phyloP scores from a whole-genome alignment of 768 basidiomycete species.

The Tubosaeta sp. region DNA sequence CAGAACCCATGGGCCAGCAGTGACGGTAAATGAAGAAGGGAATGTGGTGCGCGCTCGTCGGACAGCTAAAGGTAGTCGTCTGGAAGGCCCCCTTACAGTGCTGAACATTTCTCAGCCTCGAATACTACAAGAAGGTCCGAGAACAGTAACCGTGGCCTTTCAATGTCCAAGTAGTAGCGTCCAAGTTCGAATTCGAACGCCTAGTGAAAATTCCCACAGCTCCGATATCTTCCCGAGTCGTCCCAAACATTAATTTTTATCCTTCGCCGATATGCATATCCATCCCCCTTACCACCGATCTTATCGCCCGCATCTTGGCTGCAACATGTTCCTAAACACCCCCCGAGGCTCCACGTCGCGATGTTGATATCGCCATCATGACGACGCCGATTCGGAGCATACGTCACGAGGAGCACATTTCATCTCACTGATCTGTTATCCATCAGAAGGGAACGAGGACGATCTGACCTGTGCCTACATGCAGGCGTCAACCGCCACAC shows the following conservation, averaged over 20 bases:
- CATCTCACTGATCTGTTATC: not conserved
- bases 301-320: conserved; percentile 7
- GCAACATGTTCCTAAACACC: not conserved
- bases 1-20: not conserved
- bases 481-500: not conserved
- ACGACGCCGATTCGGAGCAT: conserved; percentile 11
- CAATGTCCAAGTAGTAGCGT: no score
- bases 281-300: conserved; percentile 4
- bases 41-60: conserved; percentile 1
- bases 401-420: conserved; percentile 7
- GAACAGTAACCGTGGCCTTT: not conserved
- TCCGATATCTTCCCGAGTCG: not conserved
- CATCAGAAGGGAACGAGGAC: conserved; percentile 7
- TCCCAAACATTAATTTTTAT: not conserved
- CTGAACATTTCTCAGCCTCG: conserved; percentile 1
- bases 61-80: not conserved
- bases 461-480: not conserved
- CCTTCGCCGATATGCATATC: not conserved
- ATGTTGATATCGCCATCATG: not conserved
- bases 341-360: not conserved
- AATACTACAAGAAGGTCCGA: not conserved
- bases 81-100: not conserved
- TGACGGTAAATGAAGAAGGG: not conserved
- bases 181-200: no score
- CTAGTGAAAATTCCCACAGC: conserved; percentile 9